phyloP scores from a whole-genome alignment of 2,329 filamentous ascomycete species.

The Onygena corvina region DNA sequence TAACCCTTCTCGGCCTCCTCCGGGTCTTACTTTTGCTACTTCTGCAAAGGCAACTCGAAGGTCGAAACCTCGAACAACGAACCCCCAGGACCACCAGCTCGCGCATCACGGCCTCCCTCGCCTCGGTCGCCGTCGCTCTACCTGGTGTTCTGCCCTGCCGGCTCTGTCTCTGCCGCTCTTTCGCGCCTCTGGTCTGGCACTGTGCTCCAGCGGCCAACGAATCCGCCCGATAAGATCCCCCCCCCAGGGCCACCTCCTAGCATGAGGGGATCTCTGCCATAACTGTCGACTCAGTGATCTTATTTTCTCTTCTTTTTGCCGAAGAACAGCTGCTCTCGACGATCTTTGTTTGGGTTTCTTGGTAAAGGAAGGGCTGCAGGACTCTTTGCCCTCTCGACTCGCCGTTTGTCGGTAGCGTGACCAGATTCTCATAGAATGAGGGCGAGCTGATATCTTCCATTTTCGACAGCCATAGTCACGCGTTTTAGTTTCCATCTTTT shows the following conservation, averaged over 20 bases:
- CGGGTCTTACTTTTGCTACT: too few relatives aligned
- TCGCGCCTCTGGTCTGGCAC: background rate
- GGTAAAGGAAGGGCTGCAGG: background rate
- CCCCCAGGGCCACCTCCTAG: background rate
- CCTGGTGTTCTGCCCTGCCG: background rate
- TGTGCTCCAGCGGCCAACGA: background rate
- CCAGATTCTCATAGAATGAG: slow-evolving; percentile 1
- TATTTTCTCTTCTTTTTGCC: background rate
- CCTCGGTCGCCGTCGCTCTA: background rate
- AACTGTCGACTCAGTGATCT: background rate
- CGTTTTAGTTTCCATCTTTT: background rate
- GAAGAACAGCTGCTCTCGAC: background rate
- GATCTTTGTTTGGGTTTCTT: background rate
- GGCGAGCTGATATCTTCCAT: slow-evolving; percentile 3
- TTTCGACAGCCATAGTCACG: background rate
- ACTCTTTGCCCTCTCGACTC: background rate
- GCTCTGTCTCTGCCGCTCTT: background rate
- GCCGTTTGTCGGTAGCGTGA: background rate
- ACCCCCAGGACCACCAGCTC: background rate
- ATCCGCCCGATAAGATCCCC: background rate
- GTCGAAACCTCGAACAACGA: background rate
- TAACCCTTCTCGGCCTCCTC: background rate
- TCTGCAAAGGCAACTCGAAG: background rate
- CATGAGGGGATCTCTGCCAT: background rate
- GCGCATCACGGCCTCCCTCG: background rate